Conservation (phyloP, 768 basidiomycete genomes). For the Serendipita sp. region DNA sequence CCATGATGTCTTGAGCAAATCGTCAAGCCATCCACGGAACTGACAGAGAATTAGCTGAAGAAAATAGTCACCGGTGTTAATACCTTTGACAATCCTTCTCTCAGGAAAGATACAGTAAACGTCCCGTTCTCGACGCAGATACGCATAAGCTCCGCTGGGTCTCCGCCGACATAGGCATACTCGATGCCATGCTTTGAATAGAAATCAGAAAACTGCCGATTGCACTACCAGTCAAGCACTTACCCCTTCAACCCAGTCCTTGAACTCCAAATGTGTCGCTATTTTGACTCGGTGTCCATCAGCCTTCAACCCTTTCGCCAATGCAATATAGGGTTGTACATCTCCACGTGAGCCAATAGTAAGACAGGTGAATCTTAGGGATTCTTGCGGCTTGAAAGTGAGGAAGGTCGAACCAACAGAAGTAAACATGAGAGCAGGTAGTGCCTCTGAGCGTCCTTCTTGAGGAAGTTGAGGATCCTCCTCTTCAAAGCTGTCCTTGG, state of each 20-base stretch:
- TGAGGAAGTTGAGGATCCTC: constrained; percentile 29
- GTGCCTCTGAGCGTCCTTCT: constrained; percentile 43
- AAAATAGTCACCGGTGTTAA: constrained; percentile 8
- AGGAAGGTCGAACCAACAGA: constrained; percentile 92
- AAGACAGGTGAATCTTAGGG: constrained; percentile 81
- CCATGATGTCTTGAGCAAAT: constrained; percentile 88
- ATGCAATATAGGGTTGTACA: constrained; percentile 94
- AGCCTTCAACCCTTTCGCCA: constrained; percentile 77
- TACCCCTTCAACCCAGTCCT: constrained; percentile 88
- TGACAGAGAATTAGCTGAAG: constrained; percentile 19
- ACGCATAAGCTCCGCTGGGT: constrained; percentile 93
- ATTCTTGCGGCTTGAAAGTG: constrained; percentile 80
- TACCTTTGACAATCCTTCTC: constrained; percentile 78
- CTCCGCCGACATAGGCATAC: constrained; percentile 85
- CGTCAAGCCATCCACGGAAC: constrained; percentile 98
- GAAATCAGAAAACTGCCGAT: constrained; percentile 3
- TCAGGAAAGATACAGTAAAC: constrained; percentile 89
- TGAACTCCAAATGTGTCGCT: constrained; percentile 90
- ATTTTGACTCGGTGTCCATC: constrained; percentile 84
- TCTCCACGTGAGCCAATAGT: constrained; percentile 95
- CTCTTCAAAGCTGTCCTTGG: constrained; percentile 23
- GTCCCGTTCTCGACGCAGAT: constrained; percentile 98
- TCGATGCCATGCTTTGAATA: constrained; percentile 75
- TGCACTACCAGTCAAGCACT: constrained; percentile 18
- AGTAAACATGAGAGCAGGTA: constrained; percentile 90